Evolutionary conservation across 2,329 filamentous ascomycete genomes (phyloP).

Genomic region (Penicillium sumatraense): DNA sequence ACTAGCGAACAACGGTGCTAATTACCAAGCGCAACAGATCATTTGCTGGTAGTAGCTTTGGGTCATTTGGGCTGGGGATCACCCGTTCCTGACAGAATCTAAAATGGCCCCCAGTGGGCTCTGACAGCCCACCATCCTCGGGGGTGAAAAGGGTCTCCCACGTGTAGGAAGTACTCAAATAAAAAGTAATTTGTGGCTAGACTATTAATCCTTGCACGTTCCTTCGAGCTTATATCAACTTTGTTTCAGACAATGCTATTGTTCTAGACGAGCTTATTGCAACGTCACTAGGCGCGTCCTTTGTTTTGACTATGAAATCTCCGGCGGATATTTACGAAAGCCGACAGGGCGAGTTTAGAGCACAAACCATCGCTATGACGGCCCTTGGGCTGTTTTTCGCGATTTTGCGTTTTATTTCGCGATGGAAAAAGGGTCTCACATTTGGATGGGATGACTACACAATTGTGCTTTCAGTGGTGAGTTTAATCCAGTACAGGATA

Average conservation of each 20-base stretch:
- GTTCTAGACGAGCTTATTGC: background rate
- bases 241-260: background rate
- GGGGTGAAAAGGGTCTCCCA: background rate
- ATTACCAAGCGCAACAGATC: background rate
- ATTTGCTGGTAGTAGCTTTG: background rate
- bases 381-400: constrained; percentile 15
- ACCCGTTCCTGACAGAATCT: background rate
- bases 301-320: background rate
- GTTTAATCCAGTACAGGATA: background rate
- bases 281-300: background rate
- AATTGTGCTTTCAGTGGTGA: constrained; percentile 15
- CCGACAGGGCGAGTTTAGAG: constrained; percentile 9
- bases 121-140: background rate
- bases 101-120: background rate
- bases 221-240: background rate
- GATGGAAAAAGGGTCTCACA: constrained; percentile 9
- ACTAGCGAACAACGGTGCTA: background rate
- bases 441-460: constrained; percentile 11
- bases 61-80: background rate
- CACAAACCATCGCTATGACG: constrained; percentile 15
- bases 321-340: background rate
- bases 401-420: constrained; percentile 11
- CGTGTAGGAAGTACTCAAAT: no score
- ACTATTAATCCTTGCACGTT: background rate
- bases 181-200: background rate